phyloP scores from a whole-genome alignment of 2,329 filamentous ascomycete species.

The Purpureocillium lavendulum region DNA sequence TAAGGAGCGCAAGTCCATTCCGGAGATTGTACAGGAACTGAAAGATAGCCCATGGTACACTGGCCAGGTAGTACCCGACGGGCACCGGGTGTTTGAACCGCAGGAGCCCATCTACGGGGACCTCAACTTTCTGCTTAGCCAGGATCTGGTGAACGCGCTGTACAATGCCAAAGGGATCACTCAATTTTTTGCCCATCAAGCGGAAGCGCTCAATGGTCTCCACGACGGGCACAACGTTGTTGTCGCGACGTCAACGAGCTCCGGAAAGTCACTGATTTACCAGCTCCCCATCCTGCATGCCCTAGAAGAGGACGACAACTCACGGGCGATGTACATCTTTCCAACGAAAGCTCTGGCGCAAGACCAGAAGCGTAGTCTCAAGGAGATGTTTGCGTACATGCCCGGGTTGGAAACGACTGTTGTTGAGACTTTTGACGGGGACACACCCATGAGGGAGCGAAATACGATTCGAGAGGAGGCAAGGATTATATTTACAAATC shows the following conservation, averaged over 20 bases:
- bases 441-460: constrained; percentile 75
- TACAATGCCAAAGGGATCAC: constrained; percentile 88
- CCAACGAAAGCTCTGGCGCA: constrained; percentile 95
- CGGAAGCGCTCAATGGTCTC: constrained; percentile 85
- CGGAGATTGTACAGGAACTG: constrained; percentile 79
- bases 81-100: constrained; percentile 82
- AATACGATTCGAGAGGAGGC: constrained; percentile 79
- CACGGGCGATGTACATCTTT: constrained; percentile 94
- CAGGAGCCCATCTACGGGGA: constrained; percentile 77
- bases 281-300: constrained; percentile 87
- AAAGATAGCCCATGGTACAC: constrained; percentile 81
- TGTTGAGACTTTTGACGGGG: constrained; percentile 93
- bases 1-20: constrained; percentile 67
- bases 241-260: constrained; percentile 89
- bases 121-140: constrained; percentile 77
- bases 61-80: constrained; percentile 86
- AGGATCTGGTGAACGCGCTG: constrained; percentile 87
- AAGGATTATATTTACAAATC: constrained; percentile 93
- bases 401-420: constrained; percentile 64
- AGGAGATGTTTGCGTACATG: constrained; percentile 77
- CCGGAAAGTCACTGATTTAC: constrained; percentile 96
- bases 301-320: constrained; percentile 66
- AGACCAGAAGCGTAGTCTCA: constrained; percentile 83
- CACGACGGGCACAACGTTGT: constrained; percentile 80
- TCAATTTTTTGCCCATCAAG: constrained; percentile 82